Evolutionary conservation across 1,284 basidiomycete species (phyloP), one percentile per base, ranked within the genome.

Genomic region (Puccinia coronata): DNA sequence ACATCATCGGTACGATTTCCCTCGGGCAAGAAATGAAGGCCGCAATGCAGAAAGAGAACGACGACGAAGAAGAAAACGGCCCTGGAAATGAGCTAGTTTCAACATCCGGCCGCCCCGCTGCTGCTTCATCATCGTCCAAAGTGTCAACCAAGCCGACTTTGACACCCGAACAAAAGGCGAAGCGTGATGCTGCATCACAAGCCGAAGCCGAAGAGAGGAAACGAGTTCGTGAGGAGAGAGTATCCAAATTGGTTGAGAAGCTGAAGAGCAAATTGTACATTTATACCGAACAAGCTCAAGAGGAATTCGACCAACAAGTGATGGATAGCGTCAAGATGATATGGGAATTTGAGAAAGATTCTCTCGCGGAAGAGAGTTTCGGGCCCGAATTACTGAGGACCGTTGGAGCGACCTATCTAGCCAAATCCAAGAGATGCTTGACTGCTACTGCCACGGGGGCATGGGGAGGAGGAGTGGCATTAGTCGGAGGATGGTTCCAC

Each of bases 21-120:
- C 87, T 88, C 53, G 87, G 87, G 86, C 91, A 91, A 84, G 96
- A 99, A 85, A 98, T 99, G 97, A 99, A 99, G 88, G 91, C 94
- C 8, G 96, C 95, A 6, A 88, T 99, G 85, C 96, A 99, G 85
- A 93, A 96, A 85, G 95, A 94, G 23, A 93, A 93, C 72, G 91
- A 92, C 78, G 91, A 90, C 14, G 92, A 93, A 82, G 89, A 88
- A 14, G 89, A 89, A 28, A 89, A 88, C 34, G 87, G 84, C 16
- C 81, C 82, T 25, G 59, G 74, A 4, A 73, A 71, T 16, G 59
- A 81, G 63, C 36, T 81, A 49, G 71, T 74, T 41, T 73, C 71
- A 39, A 63, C 55, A 25, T 67, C 79, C 12, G 43, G 63, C 31
- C 79, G 53, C 36, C 31, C 78, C 1, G 41, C 76, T 39, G 1